Percentiles rank a stretch among this genome's conserved stretches.
Conservation (phyloP, 2,329 filamentous ascomycete species). For the Ilyonectria sp. region DNA sequence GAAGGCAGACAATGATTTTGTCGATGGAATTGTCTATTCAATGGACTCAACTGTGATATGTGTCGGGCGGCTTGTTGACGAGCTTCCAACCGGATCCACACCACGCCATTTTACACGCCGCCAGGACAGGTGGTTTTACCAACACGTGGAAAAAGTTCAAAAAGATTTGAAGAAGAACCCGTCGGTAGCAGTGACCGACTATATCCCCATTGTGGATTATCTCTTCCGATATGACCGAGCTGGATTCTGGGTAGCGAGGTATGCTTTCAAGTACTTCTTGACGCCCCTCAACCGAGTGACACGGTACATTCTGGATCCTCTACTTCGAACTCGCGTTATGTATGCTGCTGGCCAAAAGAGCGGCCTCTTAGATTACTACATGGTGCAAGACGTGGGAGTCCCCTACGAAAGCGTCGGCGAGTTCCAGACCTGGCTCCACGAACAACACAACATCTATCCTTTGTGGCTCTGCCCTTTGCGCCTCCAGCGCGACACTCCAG, state of each 20-base stretch:
- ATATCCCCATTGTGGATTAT: conserved; percentile 75
- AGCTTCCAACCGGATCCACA: conserved; percentile 53
- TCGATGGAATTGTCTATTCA: conserved; percentile 79
- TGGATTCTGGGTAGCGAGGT: conserved; percentile 76
- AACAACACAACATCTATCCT: conserved; percentile 64
- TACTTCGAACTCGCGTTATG: conserved; percentile 75
- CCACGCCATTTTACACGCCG: conserved; percentile 68
- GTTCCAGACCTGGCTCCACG: conserved; percentile 66
- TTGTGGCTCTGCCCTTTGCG: conserved; percentile 71
- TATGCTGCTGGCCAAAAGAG: conserved; percentile 77
- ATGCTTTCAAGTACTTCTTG: conserved; percentile 75
- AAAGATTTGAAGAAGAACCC: conserved; percentile 46
- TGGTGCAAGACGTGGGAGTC: conserved; percentile 76
- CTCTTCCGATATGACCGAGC: conserved; percentile 81
- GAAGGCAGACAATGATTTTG: conserved; percentile 69
- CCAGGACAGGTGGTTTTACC: conserved; percentile 81
- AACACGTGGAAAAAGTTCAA: conserved; percentile 70
- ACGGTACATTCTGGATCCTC: conserved; percentile 72
- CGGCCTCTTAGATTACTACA: conserved; percentile 71
- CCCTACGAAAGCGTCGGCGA: conserved; percentile 59
- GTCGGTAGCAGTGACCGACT: conserved; percentile 58
- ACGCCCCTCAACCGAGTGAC: conserved; percentile 77
- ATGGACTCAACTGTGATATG: conserved; percentile 71
- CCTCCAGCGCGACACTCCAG: conserved; percentile 58
- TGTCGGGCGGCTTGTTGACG: conserved; percentile 70